Percentiles rank a stretch among this genome's conserved stretches.
Conservation (phyloP, 202 grass and related monocot genomes). For the Carex arenaria region DNA sequence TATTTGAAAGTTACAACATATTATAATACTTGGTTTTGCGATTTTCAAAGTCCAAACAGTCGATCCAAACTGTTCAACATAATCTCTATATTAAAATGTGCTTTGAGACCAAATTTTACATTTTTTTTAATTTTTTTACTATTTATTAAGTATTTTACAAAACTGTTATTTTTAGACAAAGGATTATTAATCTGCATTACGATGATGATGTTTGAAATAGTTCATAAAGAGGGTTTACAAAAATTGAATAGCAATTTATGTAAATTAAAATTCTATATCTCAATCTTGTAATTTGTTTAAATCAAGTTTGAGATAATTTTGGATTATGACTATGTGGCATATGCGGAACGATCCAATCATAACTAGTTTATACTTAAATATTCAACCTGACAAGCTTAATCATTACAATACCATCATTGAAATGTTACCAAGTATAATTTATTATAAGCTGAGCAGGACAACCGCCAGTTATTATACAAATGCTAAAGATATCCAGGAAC, state of each 20-base stretch:
- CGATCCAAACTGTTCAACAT: too few relatives aligned
- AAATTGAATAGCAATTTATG: neutral
- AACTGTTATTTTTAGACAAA: neutral
- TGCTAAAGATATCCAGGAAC: neutral
- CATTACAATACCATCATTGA: neutral
- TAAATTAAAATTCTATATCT: neutral
- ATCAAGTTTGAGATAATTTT: neutral
- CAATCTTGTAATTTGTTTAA: neutral
- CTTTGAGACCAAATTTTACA: too few relatives aligned
- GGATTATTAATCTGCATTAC: neutral
- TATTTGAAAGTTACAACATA: too few relatives aligned
- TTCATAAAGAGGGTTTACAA: neutral
- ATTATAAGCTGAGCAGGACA: neutral
- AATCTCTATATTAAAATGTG: too few relatives aligned
- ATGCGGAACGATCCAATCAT: neutral
- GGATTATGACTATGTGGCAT: neutral
- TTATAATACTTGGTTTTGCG: too few relatives aligned
- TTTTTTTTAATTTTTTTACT: too few relatives aligned
- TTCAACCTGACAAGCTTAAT: neutral
- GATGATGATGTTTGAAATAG: neutral
- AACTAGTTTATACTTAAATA: neutral
- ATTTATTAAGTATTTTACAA: too few relatives aligned
- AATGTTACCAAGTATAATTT: neutral
- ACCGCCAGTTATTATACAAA: slow-evolving; percentile 8
- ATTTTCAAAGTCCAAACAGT: too few relatives aligned